phyloP scores from a whole-genome alignment of 2,329 filamentous ascomycete genomes.

The Chaetomiaceae sp. region DNA sequence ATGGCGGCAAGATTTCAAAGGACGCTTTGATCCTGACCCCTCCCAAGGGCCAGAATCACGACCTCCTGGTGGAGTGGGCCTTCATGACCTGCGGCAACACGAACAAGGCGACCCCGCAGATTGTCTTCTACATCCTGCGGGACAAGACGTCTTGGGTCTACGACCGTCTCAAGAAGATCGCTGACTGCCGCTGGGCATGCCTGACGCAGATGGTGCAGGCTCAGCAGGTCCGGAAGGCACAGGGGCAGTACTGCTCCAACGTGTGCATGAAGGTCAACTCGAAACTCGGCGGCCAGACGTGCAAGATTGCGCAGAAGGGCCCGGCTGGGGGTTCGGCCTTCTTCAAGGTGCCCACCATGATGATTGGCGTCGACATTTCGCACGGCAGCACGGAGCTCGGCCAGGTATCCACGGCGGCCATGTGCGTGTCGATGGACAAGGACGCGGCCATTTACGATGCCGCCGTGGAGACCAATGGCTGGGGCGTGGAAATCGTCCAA shows the following conservation, averaged over 20 bases:
- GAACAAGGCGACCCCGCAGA: conserved; percentile 57
- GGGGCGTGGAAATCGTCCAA: conserved; percentile 72
- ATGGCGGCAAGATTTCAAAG: conserved; percentile 42
- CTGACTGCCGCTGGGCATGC: conserved; percentile 79
- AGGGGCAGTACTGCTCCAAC: conserved; percentile 85
- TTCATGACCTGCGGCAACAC: conserved; percentile 52
- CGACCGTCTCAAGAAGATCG: conserved; percentile 80
- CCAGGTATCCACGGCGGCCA: conserved; percentile 74
- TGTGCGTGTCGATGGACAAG: conserved; percentile 75
- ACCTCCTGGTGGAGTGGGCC: conserved; percentile 49
- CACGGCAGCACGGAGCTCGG: conserved; percentile 67
- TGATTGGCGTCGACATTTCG: conserved; percentile 88
- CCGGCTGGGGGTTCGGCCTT: conserved; percentile 32
- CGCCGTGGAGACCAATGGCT: conserved; percentile 76
- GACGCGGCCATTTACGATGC: conserved; percentile 72
- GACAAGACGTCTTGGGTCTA: conserved; percentile 70
- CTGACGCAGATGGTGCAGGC: conserved; percentile 77
- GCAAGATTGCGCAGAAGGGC: conserved; percentile 35
- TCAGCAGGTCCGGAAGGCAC: conserved; percentile 62
- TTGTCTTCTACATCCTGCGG: conserved; percentile 74
- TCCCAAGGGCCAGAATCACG: conserved; percentile 32
- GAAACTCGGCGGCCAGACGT: conserved; percentile 83
- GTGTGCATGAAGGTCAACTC: conserved; percentile 96
- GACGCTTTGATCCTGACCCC: conserved; percentile 35
- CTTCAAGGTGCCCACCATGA: conserved; percentile 61